These are phyloP conservation scores for Fusarium aywerte DNA, from an alignment of 2,329 filamentous ascomycete species.

Conservation along the genomic window DNA sequence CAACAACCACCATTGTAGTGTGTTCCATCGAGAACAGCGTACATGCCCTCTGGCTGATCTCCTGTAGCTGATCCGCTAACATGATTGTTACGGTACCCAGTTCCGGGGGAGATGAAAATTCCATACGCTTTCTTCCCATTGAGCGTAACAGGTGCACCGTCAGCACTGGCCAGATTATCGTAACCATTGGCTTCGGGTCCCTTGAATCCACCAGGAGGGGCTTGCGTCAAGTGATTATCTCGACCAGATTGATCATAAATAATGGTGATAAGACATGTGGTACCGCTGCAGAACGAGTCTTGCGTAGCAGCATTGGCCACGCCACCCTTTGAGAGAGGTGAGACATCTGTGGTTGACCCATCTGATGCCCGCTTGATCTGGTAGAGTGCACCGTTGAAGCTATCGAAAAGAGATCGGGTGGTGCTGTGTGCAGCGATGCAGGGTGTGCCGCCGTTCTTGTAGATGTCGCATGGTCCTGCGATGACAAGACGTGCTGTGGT, in stretches of 20 bases:
- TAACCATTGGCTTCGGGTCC: slow-evolving; percentile 21
- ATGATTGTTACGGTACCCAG: slow-evolving; percentile 24
- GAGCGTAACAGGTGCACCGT: slow-evolving; percentile 25
- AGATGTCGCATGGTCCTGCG: slow-evolving; percentile 29
- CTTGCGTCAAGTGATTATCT: slow-evolving; percentile 71
- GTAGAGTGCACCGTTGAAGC: slow-evolving; percentile 11
- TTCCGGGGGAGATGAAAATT: slow-evolving; percentile 25
- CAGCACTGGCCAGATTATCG: slow-evolving; percentile 23
- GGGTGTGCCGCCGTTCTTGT: slow-evolving; percentile 14
- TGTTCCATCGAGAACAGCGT: slow-evolving; percentile 30
- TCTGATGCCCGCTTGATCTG: slow-evolving; percentile 33
- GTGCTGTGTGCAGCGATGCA: slow-evolving; percentile 31
- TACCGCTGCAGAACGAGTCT: slow-evolving; percentile 68
- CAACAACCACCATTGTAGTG: slow-evolving; percentile 28
- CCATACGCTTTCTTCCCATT: slow-evolving; percentile 31
- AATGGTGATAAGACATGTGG: slow-evolving; percentile 70
- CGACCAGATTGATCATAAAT: slow-evolving; percentile 74
- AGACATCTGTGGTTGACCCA: slow-evolving; percentile 6
- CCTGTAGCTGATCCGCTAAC: slow-evolving; percentile 17
- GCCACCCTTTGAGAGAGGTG: slow-evolving; percentile 61
- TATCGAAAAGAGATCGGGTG: slow-evolving; percentile 3
- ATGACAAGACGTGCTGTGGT: slow-evolving; percentile 5
- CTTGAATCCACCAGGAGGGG: slow-evolving; percentile 62
- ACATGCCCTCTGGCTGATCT: slow-evolving; percentile 16
- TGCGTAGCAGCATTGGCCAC: slow-evolving; percentile 71